Base-by-base conservation (phyloP, 2,329 filamentous ascomycete species). In the Corniculantispora saksenae region DNA sequence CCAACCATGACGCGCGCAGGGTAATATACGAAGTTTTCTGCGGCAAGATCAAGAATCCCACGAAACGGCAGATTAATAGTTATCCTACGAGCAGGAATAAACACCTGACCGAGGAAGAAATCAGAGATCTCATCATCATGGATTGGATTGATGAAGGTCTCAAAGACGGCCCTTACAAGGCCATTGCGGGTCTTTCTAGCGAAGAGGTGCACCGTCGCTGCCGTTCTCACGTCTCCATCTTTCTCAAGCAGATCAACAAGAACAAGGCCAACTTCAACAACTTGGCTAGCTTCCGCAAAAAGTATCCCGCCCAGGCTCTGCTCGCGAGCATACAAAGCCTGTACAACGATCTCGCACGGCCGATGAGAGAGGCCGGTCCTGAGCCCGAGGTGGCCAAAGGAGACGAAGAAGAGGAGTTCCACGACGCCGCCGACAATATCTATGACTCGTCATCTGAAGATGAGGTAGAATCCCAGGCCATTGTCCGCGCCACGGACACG, bases 391-490 rank as follows among this genome's bases (percentile, higher is more conserved):
- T 29, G 15, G 23, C 13, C 23, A 9, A 12, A 27, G n/a, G 25
- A 25, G 50, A 6, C 23, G 50, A 43, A 43, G 38, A 43, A 3
- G 58, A 61, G 2, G 61, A 57, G 17, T 63, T 57, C 5, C 45
- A 51, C 10, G 61, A 65, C 63, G 57, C 56, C 21, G 27, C 48
- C 1, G 71, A 73, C 0, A 67, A 69, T 3, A 13, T 29, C 21
- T 32, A 47, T 15, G 65, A 69, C 2, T 61, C 65, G 9, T 65
- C 63, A 9, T 67, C 67, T 1, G 67, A 67, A 3, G 70, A 71
- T 2, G 72, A 75, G 0, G 69, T 69, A 3, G 72, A 71, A 17
- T 57, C 53, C 27, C 53, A 57, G 15, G 53, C 40, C 19, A 57
- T 57, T 43, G 45, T 57, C 13, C 61, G 61, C 43, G 8, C 43